A percentile compares a stretch with the other conserved stretches of the same genome.
These are phyloP conservation scores for Penicillium rolfsii DNA, from an alignment of 2,329 filamentous ascomycete genomes.

Conservation along the genomic window DNA sequence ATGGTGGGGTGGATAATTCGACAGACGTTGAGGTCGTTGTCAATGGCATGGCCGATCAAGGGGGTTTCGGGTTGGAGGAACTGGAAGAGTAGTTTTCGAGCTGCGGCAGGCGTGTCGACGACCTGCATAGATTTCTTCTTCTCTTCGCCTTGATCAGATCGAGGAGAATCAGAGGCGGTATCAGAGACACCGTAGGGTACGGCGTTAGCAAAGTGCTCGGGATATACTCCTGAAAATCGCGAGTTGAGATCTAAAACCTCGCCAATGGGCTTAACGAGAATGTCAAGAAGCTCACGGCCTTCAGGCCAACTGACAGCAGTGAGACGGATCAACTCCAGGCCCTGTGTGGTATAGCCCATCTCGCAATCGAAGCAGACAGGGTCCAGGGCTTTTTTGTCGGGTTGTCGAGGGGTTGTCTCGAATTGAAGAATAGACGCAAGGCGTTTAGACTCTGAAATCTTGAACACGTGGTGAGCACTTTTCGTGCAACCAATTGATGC, in stretches of 20 bases:
- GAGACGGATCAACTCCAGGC: conserved; percentile 85
- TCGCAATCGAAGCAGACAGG: conserved; percentile 91
- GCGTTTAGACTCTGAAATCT: conserved; percentile 73
- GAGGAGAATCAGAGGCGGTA: conserved; percentile 25
- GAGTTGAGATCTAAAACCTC: conserved; percentile 90
- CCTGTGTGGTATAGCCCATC: conserved; percentile 91
- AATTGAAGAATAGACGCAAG: conserved; percentile 81
- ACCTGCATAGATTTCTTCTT: conserved; percentile 62
- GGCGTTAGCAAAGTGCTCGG: conserved; percentile 74
- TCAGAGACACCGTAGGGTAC: conserved; percentile 54
- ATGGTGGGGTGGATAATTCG: conserved; percentile 83
- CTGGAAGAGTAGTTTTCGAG: conserved; percentile 75
- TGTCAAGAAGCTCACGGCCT: conserved; percentile 74
- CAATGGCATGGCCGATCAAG: conserved; percentile 87
- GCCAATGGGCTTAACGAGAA: conserved; percentile 81
- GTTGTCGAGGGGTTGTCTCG: conserved; percentile 66
- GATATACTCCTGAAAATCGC: conserved; percentile 82
- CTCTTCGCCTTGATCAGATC: conserved; percentile 29
- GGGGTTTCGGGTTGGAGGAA: conserved; percentile 77
- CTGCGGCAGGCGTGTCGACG: conserved; percentile 72
- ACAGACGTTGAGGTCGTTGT: conserved; percentile 88
- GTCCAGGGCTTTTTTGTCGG: conserved; percentile 31
- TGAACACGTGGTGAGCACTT: conserved; percentile 80
- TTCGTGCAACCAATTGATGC: conserved; percentile 74
- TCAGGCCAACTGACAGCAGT: conserved; percentile 87